phyloP scores from a whole-genome alignment of 352 stramenopile species.

The Blastocystis sp. region DNA sequence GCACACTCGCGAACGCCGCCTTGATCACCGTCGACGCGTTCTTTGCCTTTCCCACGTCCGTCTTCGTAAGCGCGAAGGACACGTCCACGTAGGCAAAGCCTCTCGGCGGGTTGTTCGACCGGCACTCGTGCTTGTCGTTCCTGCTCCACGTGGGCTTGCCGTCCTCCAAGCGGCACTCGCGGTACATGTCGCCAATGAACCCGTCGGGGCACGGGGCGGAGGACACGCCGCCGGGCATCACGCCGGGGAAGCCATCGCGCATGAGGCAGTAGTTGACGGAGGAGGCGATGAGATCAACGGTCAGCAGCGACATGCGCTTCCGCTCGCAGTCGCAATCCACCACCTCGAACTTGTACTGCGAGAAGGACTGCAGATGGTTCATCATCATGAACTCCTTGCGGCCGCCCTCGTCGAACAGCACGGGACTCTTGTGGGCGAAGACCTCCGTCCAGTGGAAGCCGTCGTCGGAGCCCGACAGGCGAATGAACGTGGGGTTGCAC shows the following conservation, averaged over 20 bases:
- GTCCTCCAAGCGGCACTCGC: background rate
- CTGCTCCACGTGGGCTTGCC: background rate
- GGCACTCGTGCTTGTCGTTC: constrained; percentile 14
- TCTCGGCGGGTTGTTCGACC: constrained; percentile 22
- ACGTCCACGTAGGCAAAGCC: background rate
- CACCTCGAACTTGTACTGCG: constrained; percentile 29
- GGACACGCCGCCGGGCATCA: background rate
- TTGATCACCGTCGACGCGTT: background rate
- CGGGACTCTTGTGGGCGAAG: no score
- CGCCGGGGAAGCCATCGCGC: constrained; percentile 13
- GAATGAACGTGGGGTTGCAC: background rate
- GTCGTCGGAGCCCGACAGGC: background rate
- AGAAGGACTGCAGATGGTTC: constrained; percentile 14
- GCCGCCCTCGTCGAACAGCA: background rate
- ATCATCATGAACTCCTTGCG: constrained; percentile 37
- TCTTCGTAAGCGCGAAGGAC: background rate
- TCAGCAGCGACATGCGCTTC: background rate
- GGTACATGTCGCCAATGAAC: constrained; percentile 31
- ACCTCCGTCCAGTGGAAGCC: background rate
- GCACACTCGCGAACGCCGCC: background rate
- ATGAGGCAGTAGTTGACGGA: constrained; percentile 41
- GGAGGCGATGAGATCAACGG: constrained; percentile 25
- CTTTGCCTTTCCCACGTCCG: background rate
- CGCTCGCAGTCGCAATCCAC: background rate
- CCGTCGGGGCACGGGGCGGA: constrained; percentile 14